Evolutionary conservation across 495 filamentous ascomycete genomes (phyloP).

Genomic region (Hypomontagnella monticulosa): DNA sequence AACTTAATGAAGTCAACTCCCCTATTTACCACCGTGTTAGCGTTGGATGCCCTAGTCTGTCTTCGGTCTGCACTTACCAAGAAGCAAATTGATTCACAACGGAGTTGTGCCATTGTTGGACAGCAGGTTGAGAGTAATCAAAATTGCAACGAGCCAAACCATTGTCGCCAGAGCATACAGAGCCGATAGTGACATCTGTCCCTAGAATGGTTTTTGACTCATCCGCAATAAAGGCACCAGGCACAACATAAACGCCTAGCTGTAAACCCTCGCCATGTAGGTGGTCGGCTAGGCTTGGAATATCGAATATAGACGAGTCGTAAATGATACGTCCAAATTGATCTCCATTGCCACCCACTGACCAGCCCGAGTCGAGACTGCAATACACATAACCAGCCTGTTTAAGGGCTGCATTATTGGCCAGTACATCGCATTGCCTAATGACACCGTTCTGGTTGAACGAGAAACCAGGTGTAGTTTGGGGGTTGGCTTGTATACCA

Average conservation of each 20-base stretch:
- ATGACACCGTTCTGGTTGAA: constrained; percentile 35
- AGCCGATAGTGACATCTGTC: constrained; percentile 42
- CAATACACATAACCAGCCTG: constrained; percentile 39
- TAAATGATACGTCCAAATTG: constrained; percentile 44
- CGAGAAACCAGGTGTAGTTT: constrained; percentile 19
- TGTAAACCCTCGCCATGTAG: constrained; percentile 40
- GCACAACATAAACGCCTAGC: constrained; percentile 46
- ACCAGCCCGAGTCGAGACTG: constrained; percentile 47
- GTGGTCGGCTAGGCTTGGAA: constrained; percentile 32
- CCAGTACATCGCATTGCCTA: constrained; percentile 35
- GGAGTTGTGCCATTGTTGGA: constrained; percentile 48
- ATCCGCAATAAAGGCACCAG: constrained; percentile 40
- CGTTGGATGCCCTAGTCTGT: neutral
- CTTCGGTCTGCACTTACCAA: constrained; percentile 20
- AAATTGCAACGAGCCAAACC: constrained; percentile 41
- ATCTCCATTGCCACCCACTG: constrained; percentile 34
- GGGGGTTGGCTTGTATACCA: constrained; percentile 33
- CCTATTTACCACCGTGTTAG: constrained; percentile 15
- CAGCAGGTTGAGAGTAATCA: constrained; percentile 39
- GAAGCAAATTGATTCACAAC: constrained; percentile 41
- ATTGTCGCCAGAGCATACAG: constrained; percentile 39
- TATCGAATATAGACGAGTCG: constrained; percentile 38
- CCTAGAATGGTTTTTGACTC: constrained; percentile 39
- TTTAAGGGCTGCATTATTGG: constrained; percentile 24
- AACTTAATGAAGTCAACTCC: constrained; percentile 47